phyloP scores from a whole-genome alignment of 2,329 filamentous ascomycete genomes.

The Aspergillus arachidicola region DNA sequence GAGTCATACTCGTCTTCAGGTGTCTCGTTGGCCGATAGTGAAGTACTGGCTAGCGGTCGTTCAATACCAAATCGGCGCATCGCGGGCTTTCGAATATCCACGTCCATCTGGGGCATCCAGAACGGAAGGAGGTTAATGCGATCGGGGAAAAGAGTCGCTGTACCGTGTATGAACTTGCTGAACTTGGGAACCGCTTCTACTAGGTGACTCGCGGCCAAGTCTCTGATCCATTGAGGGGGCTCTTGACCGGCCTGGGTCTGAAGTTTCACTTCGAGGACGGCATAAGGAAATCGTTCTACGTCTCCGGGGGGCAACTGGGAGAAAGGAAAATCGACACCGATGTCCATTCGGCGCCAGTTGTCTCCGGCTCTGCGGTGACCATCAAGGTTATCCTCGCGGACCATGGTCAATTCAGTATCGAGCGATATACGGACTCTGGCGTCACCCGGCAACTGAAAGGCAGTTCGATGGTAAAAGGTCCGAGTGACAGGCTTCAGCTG shows the following conservation, averaged over 20 bases:
- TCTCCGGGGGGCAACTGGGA: constrained; percentile 82
- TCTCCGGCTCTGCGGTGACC: constrained; percentile 73
- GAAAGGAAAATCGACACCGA: constrained; percentile 95
- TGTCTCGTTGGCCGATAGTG: constrained; percentile 74
- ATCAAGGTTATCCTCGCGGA: constrained; percentile 92
- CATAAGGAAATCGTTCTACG: constrained; percentile 90
- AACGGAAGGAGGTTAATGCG: constrained; percentile 89
- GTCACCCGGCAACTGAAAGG: constrained; percentile 95
- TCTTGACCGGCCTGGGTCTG: constrained; percentile 96
- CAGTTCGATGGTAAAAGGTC: constrained; percentile 97
- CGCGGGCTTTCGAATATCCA: constrained; percentile 92
- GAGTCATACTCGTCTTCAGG: constrained; percentile 69
- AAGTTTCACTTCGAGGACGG: constrained; percentile 93
- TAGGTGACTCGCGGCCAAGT: constrained; percentile 88
- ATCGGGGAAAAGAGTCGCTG: constrained; percentile 80
- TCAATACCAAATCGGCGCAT: constrained; percentile 90
- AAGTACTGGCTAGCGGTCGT: constrained; percentile 72
- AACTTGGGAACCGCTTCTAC: constrained; percentile 99
- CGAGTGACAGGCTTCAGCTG: constrained; percentile 86
- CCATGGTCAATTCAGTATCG: constrained; percentile 93
- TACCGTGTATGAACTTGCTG: constrained; percentile 98
- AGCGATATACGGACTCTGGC: constrained; percentile 94
- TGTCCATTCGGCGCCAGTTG: constrained; percentile 97
- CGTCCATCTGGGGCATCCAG: constrained; percentile 98
- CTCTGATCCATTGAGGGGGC: constrained; percentile 93